These are phyloP conservation scores for Fusarium anguioides DNA, from an alignment of 2,329 filamentous ascomycete genomes.

Conservation along the genomic window DNA sequence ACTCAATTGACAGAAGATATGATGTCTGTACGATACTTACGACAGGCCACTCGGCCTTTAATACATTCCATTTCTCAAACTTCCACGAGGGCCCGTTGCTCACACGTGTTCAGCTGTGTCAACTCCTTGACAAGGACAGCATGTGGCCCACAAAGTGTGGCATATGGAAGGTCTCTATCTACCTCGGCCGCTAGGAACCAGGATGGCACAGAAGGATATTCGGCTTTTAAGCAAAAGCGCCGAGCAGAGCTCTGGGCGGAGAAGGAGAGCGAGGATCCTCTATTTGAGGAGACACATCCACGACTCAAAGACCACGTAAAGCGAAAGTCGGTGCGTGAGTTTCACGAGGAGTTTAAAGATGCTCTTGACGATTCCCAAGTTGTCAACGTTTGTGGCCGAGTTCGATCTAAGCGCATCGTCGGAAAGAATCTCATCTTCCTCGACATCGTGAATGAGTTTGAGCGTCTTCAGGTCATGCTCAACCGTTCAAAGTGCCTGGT, in stretches of 20 bases:
- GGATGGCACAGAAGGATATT: slow-evolving; percentile 43
- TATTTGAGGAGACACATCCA: slow-evolving; percentile 52
- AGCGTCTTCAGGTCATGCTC: slow-evolving; percentile 80
- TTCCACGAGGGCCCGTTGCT: slow-evolving; percentile 24
- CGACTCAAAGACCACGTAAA: slow-evolving; percentile 45
- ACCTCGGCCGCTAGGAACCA: slow-evolving; percentile 36
- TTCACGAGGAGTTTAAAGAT: slow-evolving; percentile 48
- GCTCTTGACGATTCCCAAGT: slow-evolving; percentile 42
- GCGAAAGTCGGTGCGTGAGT: slow-evolving; percentile 51
- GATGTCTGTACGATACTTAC: slow-evolving; percentile 53
- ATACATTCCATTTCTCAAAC: slow-evolving; percentile 27
- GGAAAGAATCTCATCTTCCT: slow-evolving; percentile 87
- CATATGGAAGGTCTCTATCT: slow-evolving; percentile 34
- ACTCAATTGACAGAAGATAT: slow-evolving; percentile 48
- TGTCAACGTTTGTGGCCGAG: slow-evolving; percentile 67
- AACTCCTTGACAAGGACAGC: slow-evolving; percentile 23
- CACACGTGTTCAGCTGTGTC: slow-evolving; percentile 11
- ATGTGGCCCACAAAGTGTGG: slow-evolving; percentile 11
- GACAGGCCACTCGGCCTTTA: slow-evolving; percentile 50
- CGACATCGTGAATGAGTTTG: slow-evolving; percentile 78
- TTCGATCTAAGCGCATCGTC: slow-evolving; percentile 75
- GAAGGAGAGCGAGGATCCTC: slow-evolving; percentile 49
- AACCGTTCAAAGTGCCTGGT: slow-evolving; percentile 66
- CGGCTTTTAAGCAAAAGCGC: slow-evolving; percentile 53
- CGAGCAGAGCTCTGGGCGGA: slow-evolving; percentile 49